Evolutionary conservation across 2,329 filamentous ascomycete species (phyloP).

Genomic region (Trichophaea hybrida): DNA sequence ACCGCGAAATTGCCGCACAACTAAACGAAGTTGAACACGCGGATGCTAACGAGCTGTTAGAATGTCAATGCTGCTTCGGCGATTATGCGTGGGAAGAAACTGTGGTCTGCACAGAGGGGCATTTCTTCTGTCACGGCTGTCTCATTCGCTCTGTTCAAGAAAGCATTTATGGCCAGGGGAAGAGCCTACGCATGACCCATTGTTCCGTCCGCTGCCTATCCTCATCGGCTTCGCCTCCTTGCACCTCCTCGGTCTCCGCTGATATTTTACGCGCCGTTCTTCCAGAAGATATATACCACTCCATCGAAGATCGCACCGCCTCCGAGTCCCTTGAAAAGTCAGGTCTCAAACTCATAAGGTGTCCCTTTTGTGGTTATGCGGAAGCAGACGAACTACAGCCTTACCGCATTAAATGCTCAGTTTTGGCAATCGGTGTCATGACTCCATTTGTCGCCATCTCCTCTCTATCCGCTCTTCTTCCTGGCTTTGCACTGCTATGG

Average conservation of each 20-base stretch:
- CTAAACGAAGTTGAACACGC: conserved; percentile 39
- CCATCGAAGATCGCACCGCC: conserved; percentile 65
- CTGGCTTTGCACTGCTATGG: background rate
- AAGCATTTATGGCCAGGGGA: conserved; percentile 84
- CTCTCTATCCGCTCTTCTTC: background rate
- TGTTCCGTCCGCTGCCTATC: conserved; percentile 65
- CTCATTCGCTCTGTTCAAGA: conserved; percentile 70
- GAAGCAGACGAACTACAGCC: conserved; percentile 69
- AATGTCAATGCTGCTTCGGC: conserved; percentile 68
- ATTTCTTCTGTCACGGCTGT: conserved; percentile 69
- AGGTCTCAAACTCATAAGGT: conserved; percentile 60
- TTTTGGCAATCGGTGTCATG: conserved; percentile 21
- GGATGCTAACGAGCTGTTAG: conserved; percentile 38
- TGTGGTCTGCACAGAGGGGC: conserved; percentile 53
- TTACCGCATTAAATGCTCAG: conserved; percentile 28
- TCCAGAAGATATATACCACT: conserved; percentile 53
- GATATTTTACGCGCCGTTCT: conserved; percentile 61
- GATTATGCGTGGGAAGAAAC: conserved; percentile 59
- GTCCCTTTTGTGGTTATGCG: conserved; percentile 82
- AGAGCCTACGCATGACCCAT: conserved; percentile 52
- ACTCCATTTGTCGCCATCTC: conserved; percentile 4
- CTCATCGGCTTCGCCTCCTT: conserved; percentile 50
- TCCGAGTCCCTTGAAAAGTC: conserved; percentile 62
- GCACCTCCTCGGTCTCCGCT: conserved; percentile 56
- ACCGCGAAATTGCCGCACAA: conserved; percentile 33